Conservation (phyloP, 2,329 filamentous ascomycete genomes). For the Delphinella strobiligena region DNA sequence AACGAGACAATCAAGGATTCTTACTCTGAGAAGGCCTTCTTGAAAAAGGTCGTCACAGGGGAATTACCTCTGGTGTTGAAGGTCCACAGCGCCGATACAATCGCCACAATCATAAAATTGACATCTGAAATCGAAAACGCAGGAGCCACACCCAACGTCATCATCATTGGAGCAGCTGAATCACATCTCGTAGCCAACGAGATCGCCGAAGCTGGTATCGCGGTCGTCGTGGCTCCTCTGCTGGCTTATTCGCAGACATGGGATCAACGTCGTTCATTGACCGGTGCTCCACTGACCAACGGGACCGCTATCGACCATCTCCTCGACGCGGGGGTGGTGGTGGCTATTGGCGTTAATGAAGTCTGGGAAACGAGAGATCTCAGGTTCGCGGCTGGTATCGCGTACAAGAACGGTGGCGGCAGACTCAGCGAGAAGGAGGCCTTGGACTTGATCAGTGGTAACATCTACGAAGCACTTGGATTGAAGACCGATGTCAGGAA, state of each 20-base stretch:
- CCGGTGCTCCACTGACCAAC: constrained; percentile 54
- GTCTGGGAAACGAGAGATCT: constrained; percentile 52
- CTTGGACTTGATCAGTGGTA: constrained; percentile 44
- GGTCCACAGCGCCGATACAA: constrained; percentile 51
- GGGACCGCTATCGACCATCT: constrained; percentile 49
- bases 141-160: constrained; percentile 34
- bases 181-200: constrained; percentile 47
- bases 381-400: constrained; percentile 48
- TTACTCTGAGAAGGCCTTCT: constrained; percentile 36
- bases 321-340: constrained; percentile 45
- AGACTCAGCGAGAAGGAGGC: constrained; percentile 43
- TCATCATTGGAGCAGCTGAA: constrained; percentile 52
- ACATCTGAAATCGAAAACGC: constrained; percentile 44
- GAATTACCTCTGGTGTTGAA: constrained; percentile 44
- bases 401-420: constrained; percentile 44
- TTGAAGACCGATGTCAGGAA: constrained; percentile 18
- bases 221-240: constrained; percentile 49
- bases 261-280: constrained; percentile 51
- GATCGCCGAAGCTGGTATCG: constrained; percentile 43
- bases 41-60: constrained; percentile 43
- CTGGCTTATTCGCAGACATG: constrained; percentile 43
- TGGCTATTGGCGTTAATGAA: constrained; percentile 48
- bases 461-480: constrained; percentile 48
- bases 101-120: constrained; percentile 46
- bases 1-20: constrained; percentile 26